Evolutionary conservation across 1,139 yeast species (phyloP), one percentile per base, ranked within the genome.

Genomic region (Saccharomyces hybrid): DNA sequence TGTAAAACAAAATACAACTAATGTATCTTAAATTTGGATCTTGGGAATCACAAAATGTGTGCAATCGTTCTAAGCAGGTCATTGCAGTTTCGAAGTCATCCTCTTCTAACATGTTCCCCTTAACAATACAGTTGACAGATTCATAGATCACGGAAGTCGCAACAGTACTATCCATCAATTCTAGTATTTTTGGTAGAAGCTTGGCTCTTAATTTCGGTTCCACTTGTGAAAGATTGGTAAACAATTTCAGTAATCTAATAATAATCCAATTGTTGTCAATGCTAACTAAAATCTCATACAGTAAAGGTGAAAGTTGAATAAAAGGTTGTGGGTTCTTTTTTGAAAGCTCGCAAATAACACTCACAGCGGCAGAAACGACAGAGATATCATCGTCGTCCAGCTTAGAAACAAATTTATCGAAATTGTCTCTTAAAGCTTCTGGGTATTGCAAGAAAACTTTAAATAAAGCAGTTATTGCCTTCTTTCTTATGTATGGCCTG

Each of bases 191-290:
- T 0, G 97, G 96, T 53, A 89, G 70, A n/a, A 93, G 77, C 65
- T 87, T 88, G 56, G 81, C 78, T 64, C 86, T 88, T 69, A 95
- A 77, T 59, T 98, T 78, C 13, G 97, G 97, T 70, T 95, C 99
- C 5, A 84, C 83, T 50, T 82, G 79, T 1, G 96, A 86, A 58
- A 95, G 76, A 50, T 93, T 85, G 34, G 95, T 86, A 66, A 95
- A 90, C 25, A 95, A 75, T 67, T 93, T 95, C 59, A 95, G 77
- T 41, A 95, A 78, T 65, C 97, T 79, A 55, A 95, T 93, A 23
- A 88, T 83, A 76, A 93, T 84, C 99, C 99, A 95, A 69, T 95
- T 95, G 68, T 93, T 91, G 57, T 82, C 83, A 1, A 96, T 83
- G 1, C 83, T 83, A 49, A 87, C 85, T 53, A 95, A 73, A 38